phyloP scores from a whole-genome alignment of 1,284 basidiomycete genomes.

The Trichosporon faecale region DNA sequence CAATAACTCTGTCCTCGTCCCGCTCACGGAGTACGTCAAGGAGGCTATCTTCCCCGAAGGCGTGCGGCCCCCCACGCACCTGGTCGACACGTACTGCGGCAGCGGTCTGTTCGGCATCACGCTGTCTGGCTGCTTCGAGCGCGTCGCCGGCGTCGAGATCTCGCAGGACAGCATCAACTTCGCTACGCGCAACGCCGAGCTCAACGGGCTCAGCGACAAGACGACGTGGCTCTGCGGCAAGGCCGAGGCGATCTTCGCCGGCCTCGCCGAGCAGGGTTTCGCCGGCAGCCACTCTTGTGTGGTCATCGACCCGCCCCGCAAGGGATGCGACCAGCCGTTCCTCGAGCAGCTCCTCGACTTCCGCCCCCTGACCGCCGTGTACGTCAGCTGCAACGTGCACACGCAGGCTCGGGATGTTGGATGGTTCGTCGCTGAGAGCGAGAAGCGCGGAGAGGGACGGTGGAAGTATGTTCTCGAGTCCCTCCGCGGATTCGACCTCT shows the following conservation, averaged over 20 bases:
- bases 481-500: slow-evolving; percentile 81
- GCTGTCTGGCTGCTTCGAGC: slow-evolving; percentile 71
- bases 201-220: slow-evolving; percentile 60
- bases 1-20: slow-evolving; percentile 86
- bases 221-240: slow-evolving; percentile 57
- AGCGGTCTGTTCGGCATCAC: slow-evolving; percentile 89
- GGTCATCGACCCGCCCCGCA: slow-evolving; percentile 67
- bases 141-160: slow-evolving; percentile 88
- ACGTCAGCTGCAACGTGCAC: slow-evolving; percentile 86
- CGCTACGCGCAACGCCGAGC: slow-evolving; percentile 73
- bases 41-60: slow-evolving; percentile 63
- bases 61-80: slow-evolving; percentile 61
- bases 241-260: slow-evolving; percentile 58
- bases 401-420: slow-evolving; percentile 50
- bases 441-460: slow-evolving; percentile 26
- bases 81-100: slow-evolving; percentile 87
- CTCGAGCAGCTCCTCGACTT: slow-evolving; percentile 74
- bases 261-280: slow-evolving; percentile 40
- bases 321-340: slow-evolving; percentile 82
- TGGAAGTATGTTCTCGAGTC: slow-evolving; percentile 63
- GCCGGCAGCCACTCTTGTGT: slow-evolving; percentile 45
- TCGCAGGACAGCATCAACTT: slow-evolving; percentile 68
- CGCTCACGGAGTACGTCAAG: slow-evolving; percentile 76
- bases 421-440: slow-evolving; percentile 27
- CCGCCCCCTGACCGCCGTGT: slow-evolving; percentile 69